Base-by-base conservation (phyloP, 2,329 filamentous ascomycete genomes). In the Diplodia seriata region DNA sequence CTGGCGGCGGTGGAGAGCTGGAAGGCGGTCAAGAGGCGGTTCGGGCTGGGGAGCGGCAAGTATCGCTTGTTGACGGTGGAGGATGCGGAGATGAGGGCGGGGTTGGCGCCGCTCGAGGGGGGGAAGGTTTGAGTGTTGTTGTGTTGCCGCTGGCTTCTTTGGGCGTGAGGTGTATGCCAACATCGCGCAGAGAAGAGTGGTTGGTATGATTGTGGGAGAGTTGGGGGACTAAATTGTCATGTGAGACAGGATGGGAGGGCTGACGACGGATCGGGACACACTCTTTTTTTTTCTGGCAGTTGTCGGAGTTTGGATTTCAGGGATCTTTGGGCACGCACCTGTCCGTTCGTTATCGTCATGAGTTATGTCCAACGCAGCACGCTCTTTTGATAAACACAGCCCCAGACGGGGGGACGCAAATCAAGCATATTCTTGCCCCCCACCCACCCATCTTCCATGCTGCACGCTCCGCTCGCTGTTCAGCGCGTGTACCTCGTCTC, bases 1-100 rank as follows among this genome's bases (percentile, higher is more conserved):
- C 70, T 83, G 1, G 73, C 74, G 11, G 75, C 77, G 0, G 80
- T 83, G 18, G 81, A 83, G 73, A 76, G 71, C 47, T 83, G 81
- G 81, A 83, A 83, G 72, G 80, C 79, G 51, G 70, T 80, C 36
- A 83, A 83, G 74, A 75, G 81, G 4, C 64, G 76, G 5, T 70
- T 74, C 20, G 76, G 76, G 2, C 74, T 79, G 38, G 75, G 77
- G 72, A 76, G 73, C 36, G 77, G 77, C 3, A 74, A 72, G 38
- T 72, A 76, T 38, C 26, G 72, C 29, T 70, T 77, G 5, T 69
- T 79, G 31, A 74, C 72, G 36, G 69, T 73, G 8, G 75, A 76
- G 68, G 77, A 79, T 71, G 77, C 76, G 2, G 78, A 79, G 73
- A 76, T 74, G 18, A 74, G 76, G 51, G 76, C 74, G 2, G 76